Evolutionary conservation across 1,284 basidiomycete genomes (phyloP).

Genomic region (Entoloma clypeatum): DNA sequence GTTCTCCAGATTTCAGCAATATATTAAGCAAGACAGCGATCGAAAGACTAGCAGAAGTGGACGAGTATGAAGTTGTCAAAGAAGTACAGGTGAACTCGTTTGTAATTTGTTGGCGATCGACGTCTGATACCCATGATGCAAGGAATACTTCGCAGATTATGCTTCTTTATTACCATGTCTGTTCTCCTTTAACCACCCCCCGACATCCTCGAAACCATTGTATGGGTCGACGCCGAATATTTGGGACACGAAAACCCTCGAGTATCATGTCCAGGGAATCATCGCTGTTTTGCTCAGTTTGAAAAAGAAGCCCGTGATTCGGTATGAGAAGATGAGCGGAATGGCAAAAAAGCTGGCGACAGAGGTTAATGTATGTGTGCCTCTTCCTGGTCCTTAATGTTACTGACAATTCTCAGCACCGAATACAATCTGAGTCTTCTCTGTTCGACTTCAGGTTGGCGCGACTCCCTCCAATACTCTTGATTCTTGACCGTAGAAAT

Average conservation of each 20-base stretch:
- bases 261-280: constrained; percentile 81
- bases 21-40: constrained; percentile 87
- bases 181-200: constrained; percentile 84
- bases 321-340: constrained; percentile 91
- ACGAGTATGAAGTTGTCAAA: constrained; percentile 94
- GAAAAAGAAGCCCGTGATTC: constrained; percentile 92
- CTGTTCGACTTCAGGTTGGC: constrained; percentile 78
- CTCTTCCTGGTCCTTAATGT: not conserved
- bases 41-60: constrained; percentile 90
- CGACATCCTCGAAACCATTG: constrained; percentile 57
- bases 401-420: constrained; percentile 45
- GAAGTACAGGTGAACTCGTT: constrained; percentile 88
- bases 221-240: constrained; percentile 64
- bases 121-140: constrained; percentile 7
- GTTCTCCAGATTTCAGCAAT: constrained; percentile 87
- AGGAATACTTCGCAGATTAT: constrained; percentile 97
- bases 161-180: constrained; percentile 82
- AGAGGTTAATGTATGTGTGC: constrained; percentile 71
- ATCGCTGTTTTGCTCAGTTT: constrained; percentile 86
- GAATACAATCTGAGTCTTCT: constrained; percentile 65
- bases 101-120: constrained; percentile 4
- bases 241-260: constrained; percentile 76
- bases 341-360: constrained; percentile 88
- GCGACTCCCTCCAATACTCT: constrained; percentile 69
- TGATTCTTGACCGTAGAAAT: constrained; percentile 88